These are phyloP conservation scores for Moringa oleifera DNA, from an alignment of 345 rosid genomes.

Conservation along the genomic window DNA sequence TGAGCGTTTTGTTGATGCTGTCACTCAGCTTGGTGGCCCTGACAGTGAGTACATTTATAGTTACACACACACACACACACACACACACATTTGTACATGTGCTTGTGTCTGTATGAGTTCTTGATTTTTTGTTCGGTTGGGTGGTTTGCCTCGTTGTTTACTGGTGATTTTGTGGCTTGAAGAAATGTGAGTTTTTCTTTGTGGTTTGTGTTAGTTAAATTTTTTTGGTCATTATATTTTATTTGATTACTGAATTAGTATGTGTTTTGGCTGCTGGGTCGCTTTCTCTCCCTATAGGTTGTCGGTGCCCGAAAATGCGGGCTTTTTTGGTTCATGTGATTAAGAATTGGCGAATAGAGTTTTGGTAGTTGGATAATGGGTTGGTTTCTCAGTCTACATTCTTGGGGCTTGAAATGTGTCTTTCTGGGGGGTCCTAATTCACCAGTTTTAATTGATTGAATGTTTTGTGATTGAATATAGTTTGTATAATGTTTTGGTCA, in stretches of 20 bases:
- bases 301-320: background rate
- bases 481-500: background rate
- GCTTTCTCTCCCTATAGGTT: background rate
- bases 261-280: slow-evolving; percentile 1
- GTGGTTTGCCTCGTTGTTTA: background rate
- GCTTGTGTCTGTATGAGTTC: background rate
- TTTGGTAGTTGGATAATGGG: too few species aligned
- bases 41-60: slow-evolving; percentile 46
- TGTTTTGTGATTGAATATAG: background rate
- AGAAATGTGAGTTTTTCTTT: background rate
- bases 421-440: too few species aligned
- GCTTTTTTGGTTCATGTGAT: background rate
- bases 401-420: background rate
- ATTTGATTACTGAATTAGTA: background rate
- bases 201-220: background rate
- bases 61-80: background rate
- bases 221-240: background rate
- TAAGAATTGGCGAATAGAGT: background rate
- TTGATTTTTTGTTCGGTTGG: slow-evolving; percentile 1
- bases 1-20: slow-evolving; percentile 87
- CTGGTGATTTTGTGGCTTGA: background rate
- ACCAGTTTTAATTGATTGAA: too few species aligned
- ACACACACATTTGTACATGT: background rate
- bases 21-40: slow-evolving; percentile 93
- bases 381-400: too few species aligned